Conservation (phyloP, 1,284 basidiomycete species). For the Moesziomyces aphidis region DNA sequence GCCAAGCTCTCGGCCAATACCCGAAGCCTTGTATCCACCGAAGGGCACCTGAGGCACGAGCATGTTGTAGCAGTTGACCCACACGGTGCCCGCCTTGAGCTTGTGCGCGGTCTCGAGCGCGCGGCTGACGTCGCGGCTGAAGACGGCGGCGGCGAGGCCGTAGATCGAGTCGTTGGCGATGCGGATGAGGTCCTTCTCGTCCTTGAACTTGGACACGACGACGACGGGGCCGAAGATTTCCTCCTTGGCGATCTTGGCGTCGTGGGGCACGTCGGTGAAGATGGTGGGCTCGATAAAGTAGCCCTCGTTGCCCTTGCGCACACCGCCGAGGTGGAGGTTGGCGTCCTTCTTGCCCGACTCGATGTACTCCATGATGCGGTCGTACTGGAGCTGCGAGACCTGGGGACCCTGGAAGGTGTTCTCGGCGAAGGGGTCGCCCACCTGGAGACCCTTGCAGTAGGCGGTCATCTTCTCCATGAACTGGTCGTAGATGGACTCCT, state of each 20-base stretch:
- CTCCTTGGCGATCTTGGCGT: conserved; percentile 74
- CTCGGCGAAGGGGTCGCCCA: conserved; percentile 83
- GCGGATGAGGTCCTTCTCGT: conserved; percentile 75
- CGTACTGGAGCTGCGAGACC: conserved; percentile 81
- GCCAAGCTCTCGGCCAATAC: conserved; percentile 64
- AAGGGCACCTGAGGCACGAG: conserved; percentile 52
- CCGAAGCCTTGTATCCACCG: conserved; percentile 56
- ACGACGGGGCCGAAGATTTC: conserved; percentile 83
- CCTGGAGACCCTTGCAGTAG: conserved; percentile 72
- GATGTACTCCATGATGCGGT: conserved; percentile 92
- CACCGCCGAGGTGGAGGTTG: conserved; percentile 81
- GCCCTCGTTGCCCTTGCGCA: conserved; percentile 74
- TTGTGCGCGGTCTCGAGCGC: conserved; percentile 80
- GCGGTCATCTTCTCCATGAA: conserved; percentile 76
- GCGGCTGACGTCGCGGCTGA: conserved; percentile 81
- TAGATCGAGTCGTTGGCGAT: conserved; percentile 84
- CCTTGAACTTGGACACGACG: conserved; percentile 71
- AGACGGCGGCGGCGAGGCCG: conserved; percentile 88
- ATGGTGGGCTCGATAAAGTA: conserved; percentile 70
- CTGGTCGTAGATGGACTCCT: conserved; percentile 75
- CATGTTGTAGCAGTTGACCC: conserved; percentile 74
- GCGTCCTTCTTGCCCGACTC: conserved; percentile 81
- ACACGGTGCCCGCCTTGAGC: conserved; percentile 85
- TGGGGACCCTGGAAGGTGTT: conserved; percentile 87
- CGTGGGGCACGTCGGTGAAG: conserved; percentile 78